Percentiles rank a stretch among this genome's conserved stretches.
phyloP scores from a whole-genome alignment of 805 yeast genomes.

The Wickerhamomyces bisporus region DNA sequence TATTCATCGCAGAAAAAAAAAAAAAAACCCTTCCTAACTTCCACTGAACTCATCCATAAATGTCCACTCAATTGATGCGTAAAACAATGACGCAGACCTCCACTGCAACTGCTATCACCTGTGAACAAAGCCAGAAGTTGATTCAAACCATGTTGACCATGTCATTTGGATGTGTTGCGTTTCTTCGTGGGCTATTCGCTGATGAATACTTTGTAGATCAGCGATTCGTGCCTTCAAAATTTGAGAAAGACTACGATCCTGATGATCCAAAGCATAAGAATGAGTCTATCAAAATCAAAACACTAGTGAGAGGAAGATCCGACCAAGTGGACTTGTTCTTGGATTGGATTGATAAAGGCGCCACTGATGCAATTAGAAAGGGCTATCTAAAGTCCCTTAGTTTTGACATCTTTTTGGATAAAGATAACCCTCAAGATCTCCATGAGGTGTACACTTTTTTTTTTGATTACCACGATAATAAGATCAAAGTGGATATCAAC shows the following conservation, averaged over 20 bases:
- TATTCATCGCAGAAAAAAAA: too few relatives aligned
- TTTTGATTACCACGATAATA: constrained; percentile 35
- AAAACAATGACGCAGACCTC: neutral
- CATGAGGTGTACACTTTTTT: constrained; percentile 48
- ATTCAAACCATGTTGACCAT: constrained; percentile 44
- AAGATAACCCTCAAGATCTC: constrained; percentile 35
- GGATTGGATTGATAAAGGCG: constrained; percentile 51
- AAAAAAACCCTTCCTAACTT: too few relatives aligned
- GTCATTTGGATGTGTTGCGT: constrained; percentile 55
- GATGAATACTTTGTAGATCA: constrained; percentile 50
- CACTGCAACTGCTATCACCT: constrained; percentile 22
- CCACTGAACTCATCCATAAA: too few relatives aligned
- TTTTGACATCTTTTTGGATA: constrained; percentile 41
- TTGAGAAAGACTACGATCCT: constrained; percentile 22
- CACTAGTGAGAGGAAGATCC: constrained; percentile 41
- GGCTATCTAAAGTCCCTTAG: constrained; percentile 40
- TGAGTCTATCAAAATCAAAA: constrained; percentile 41
- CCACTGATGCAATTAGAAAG: constrained; percentile 37
- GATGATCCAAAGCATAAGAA: constrained; percentile 23
- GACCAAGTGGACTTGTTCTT: constrained; percentile 43
- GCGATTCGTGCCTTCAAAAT: constrained; percentile 35
- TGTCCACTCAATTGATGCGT: neutral
- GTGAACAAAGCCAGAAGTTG: constrained; percentile 39
- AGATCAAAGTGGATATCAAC: constrained; percentile 23
- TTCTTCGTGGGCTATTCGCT: constrained; percentile 50